A percentile compares a stretch with the other conserved stretches of the same genome.
phyloP scores from a whole-genome alignment of 805 yeast genomes.

The Tetrapisispora pingtungensis region DNA sequence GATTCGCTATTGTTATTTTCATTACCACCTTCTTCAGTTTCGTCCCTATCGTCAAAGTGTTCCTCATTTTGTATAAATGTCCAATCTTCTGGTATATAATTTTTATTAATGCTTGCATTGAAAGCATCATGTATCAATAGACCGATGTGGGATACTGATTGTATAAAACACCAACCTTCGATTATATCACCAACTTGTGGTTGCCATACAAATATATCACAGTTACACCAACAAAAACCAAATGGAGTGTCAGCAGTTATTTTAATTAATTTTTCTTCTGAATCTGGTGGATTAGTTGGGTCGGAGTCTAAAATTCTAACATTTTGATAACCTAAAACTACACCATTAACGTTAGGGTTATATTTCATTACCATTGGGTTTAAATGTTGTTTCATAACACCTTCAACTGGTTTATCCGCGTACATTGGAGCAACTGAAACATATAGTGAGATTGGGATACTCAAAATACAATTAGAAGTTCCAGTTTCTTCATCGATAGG shows the following conservation, averaged over 20 bases:
- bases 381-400: slow-evolving; percentile 77
- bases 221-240: slow-evolving; percentile 76
- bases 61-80: slow-evolving; percentile 73
- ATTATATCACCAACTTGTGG: slow-evolving; percentile 81
- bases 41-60: slow-evolving; percentile 17
- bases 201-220: slow-evolving; percentile 78
- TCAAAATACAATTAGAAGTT: slow-evolving; percentile 26
- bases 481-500: slow-evolving; percentile 24
- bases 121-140: slow-evolving; percentile 84
- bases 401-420: slow-evolving; percentile 57
- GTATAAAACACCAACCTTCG: slow-evolving; percentile 85
- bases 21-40: slow-evolving; percentile 7
- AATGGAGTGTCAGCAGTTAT: slow-evolving; percentile 77
- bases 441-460: slow-evolving; percentile 43
- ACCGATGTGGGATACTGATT: slow-evolving; percentile 92
- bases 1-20: slow-evolving; percentile 10
- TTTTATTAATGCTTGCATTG: slow-evolving; percentile 83
- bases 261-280: slow-evolving; percentile 43
- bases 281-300: slow-evolving; percentile 33
- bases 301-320: slow-evolving; percentile 41
- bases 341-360: slow-evolving; percentile 63
- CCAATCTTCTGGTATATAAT: slow-evolving; percentile 82
- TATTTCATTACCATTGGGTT: slow-evolving; percentile 85
- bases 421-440: slow-evolving; percentile 84
- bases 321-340: slow-evolving; percentile 70